Conservation (phyloP, 176 grass and related monocot species). For the Themeda triandra region DNA sequence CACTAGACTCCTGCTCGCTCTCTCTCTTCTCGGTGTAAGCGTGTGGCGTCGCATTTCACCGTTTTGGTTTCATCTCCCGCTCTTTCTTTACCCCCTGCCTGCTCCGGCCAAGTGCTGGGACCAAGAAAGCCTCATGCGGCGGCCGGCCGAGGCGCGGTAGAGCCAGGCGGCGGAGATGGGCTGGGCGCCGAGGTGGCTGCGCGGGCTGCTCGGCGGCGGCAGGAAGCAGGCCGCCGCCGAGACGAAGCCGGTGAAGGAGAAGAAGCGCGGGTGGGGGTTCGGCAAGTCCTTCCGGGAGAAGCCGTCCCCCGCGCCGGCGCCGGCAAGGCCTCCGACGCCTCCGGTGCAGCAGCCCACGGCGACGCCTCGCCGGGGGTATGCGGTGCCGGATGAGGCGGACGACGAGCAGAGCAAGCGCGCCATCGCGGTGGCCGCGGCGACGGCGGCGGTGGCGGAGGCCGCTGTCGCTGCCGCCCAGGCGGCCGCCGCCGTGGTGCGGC, state of each 20-base stretch:
- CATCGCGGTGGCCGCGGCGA: slow-evolving; percentile 83
- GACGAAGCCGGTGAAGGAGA: slow-evolving; percentile 34
- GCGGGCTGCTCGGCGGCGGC: slow-evolving; percentile 56
- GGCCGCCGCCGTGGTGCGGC: slow-evolving; percentile 66
- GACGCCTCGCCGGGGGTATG: slow-evolving; percentile 28
- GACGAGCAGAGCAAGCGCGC: slow-evolving; percentile 89
- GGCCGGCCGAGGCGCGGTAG: slow-evolving; percentile 6
- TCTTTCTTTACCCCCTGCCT: slow-evolving; percentile 9
- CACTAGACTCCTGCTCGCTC: background rate
- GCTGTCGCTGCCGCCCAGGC: slow-evolving; percentile 86
- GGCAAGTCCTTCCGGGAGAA: slow-evolving; percentile 79
- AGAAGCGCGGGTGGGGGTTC: slow-evolving; percentile 59
- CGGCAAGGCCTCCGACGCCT: slow-evolving; percentile 7
- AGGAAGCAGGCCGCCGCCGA: slow-evolving; percentile 60
- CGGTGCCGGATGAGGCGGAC: slow-evolving; percentile 23
- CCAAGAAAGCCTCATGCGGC: background rate
- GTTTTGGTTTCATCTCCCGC: slow-evolving; percentile 59
- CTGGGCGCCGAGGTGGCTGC: slow-evolving; percentile 70
- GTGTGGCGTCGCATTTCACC: slow-evolving; percentile 27
- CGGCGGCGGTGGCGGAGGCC: slow-evolving; percentile 79
- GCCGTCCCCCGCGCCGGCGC: background rate
- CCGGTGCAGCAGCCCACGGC: background rate
- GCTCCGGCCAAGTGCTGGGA: background rate
- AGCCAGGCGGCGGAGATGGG: slow-evolving; percentile 54
- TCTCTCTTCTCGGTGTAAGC: background rate